Evolutionary conservation across 345 rosid species (phyloP).

Genomic region (Eutrema japonicum): DNA sequence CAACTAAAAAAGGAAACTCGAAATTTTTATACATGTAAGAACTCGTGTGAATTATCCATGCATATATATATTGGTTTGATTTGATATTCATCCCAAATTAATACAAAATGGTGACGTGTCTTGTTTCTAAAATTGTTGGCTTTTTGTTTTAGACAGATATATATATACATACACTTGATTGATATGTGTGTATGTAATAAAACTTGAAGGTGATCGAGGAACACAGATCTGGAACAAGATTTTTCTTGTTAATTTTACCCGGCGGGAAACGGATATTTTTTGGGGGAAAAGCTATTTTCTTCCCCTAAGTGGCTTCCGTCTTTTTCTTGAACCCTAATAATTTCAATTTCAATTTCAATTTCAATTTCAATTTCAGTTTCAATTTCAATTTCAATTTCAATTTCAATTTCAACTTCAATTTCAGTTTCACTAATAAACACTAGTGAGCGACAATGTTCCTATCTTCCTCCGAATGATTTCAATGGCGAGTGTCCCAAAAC

Average conservation of each 20-base stretch:
- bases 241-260: conserved; percentile 27
- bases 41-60: no score
- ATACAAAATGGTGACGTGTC: neutral
- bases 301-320: conserved; percentile 32
- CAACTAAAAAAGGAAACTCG: no score
- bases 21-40: no score
- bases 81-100: no score
- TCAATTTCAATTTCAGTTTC: neutral
- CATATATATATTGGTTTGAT: no score
- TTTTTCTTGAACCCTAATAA: conserved; percentile 47
- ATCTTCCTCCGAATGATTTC: conserved; percentile 25
- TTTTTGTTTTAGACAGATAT: no score
- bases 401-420: neutral
- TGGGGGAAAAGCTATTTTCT: conserved; percentile 34
- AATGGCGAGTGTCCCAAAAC: conserved; percentile 41
- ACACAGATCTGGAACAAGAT: conserved; percentile 30
- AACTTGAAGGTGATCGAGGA: neutral
- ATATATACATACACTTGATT: no score
- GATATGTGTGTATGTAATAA: neutral
- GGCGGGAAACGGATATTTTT: conserved; percentile 64
- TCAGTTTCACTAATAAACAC: neutral
- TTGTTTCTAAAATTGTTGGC: neutral
- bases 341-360: neutral
- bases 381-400: neutral
- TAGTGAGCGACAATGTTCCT: neutral